A percentile compares a stretch with the other conserved stretches of the same genome.
Evolutionary conservation across 345 rosid species (phyloP).

Genomic region (Gossypium arboreum): DNA sequence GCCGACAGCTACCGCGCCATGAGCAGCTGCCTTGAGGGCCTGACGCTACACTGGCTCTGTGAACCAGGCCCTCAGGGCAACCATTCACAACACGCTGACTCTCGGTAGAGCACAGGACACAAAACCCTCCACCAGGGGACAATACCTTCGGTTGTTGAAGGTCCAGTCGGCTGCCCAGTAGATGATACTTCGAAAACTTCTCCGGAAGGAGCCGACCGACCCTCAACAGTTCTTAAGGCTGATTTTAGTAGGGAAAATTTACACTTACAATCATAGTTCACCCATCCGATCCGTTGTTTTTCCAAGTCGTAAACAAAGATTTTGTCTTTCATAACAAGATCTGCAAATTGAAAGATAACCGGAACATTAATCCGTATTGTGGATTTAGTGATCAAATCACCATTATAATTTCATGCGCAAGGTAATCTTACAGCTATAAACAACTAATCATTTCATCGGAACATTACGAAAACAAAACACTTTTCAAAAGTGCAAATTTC

Average conservation of each 20-base stretch:
- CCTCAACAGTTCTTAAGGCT: not conserved
- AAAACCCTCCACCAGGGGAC: not conserved
- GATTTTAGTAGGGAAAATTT: not conserved
- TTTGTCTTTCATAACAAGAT: constrained; percentile 83
- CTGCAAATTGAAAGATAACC: constrained; percentile 38
- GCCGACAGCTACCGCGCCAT: too few species aligned
- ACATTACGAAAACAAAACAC: not conserved
- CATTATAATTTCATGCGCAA: not conserved
- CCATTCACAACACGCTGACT: too few species aligned
- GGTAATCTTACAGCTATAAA: not conserved
- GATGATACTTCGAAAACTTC: too few species aligned
- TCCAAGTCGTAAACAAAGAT: constrained; percentile 77
- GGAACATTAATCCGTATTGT: not conserved
- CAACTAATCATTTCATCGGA: not conserved
- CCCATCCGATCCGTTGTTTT: constrained; percentile 85
- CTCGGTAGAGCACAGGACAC: too few species aligned
- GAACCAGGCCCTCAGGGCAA: too few species aligned
- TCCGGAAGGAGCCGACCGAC: too few species aligned
- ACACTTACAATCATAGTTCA: constrained; percentile 75
- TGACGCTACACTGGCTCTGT: too few species aligned
- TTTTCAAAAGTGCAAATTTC: not conserved
- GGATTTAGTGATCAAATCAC: not conserved
- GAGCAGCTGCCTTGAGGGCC: too few species aligned
- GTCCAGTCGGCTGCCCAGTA: too few species aligned
- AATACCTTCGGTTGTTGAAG: too few species aligned